A percentile compares a stretch with the other conserved stretches of the same genome.
Evolutionary conservation across 768 basidiomycete genomes (phyloP).

Genomic region (Gloeostereum incarnatum): DNA sequence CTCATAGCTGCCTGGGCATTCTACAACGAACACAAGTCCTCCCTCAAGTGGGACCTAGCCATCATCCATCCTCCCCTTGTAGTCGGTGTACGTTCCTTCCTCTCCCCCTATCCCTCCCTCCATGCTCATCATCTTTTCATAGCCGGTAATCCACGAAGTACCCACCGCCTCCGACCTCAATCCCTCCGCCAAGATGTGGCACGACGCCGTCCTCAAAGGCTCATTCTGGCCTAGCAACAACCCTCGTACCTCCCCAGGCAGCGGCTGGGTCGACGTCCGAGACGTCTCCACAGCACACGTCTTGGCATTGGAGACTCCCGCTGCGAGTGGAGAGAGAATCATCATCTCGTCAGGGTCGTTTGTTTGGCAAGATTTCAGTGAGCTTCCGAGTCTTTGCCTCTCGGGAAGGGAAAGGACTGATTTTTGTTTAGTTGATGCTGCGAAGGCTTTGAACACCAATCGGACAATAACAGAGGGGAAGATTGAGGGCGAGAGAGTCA

Average conservation of each 20-base stretch:
- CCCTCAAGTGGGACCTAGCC: conserved; percentile 25
- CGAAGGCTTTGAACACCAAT: not conserved
- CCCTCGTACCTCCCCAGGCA: conserved; percentile 13
- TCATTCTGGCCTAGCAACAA: conserved; percentile 14
- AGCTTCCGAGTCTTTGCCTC: conserved; percentile 2
- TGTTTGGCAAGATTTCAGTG: conserved; percentile 15
- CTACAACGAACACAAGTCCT: conserved; percentile 18
- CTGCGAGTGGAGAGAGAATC: conserved; percentile 45
- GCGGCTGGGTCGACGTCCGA: conserved; percentile 33
- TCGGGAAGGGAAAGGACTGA: not conserved
- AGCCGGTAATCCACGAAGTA: conserved; percentile 27
- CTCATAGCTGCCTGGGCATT: conserved; percentile 26
- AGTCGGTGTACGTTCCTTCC: conserved; percentile 12
- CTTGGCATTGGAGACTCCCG: conserved; percentile 32
- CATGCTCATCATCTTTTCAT: not conserved
- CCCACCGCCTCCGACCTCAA: conserved; percentile 20
- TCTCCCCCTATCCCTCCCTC: not conserved
- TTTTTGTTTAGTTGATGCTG: conserved; percentile 8
- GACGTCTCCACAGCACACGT: conserved; percentile 47
- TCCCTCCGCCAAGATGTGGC: conserved; percentile 23
- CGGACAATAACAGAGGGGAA: too few relatives aligned
- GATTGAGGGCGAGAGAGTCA: too few relatives aligned
- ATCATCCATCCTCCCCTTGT: conserved; percentile 27
- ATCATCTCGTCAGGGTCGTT: conserved; percentile 26
- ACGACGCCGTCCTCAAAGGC: conserved; percentile 15